Conservation (phyloP, 2,329 filamentous ascomycete species). For the Coniella vitis region DNA sequence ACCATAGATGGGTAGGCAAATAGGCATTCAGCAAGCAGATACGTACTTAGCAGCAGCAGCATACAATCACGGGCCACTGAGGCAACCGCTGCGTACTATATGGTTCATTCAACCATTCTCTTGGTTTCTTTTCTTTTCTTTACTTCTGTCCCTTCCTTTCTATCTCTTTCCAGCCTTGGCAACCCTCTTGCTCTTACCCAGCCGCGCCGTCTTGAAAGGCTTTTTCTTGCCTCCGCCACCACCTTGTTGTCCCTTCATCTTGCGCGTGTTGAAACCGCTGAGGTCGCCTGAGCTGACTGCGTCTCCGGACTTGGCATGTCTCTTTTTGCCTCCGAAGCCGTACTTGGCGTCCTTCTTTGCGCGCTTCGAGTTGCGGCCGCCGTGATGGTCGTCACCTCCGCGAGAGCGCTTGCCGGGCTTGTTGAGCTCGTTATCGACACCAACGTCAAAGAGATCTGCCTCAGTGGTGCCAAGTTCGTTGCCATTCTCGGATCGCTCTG, state of each 20-base stretch:
- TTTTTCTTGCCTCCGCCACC: conserved; percentile 24
- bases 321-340: conserved; percentile 95
- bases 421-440: conserved; percentile 62
- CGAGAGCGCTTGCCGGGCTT: conserved; percentile 34
- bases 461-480: conserved; percentile 63
- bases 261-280: conserved; percentile 70
- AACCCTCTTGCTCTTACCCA: conserved; percentile 48
- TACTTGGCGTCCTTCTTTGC: conserved; percentile 93
- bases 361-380: conserved; percentile 61
- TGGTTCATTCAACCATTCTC: background rate
- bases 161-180: conserved; percentile 31
- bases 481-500: conserved; percentile 75
- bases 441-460: conserved; percentile 85
- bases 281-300: conserved; percentile 76
- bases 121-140: background rate
- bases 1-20: too few relatives aligned
- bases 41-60: too few relatives aligned
- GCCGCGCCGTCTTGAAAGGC: conserved; percentile 33
- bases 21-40: too few relatives aligned
- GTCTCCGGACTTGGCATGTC: conserved; percentile 83
- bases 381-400: conserved; percentile 25
- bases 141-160: background rate
- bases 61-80: too few relatives aligned
- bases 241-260: conserved; percentile 63
- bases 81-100: too few relatives aligned